phyloP scores from a whole-genome alignment of 768 basidiomycete species.

The Suillus variegatus region DNA sequence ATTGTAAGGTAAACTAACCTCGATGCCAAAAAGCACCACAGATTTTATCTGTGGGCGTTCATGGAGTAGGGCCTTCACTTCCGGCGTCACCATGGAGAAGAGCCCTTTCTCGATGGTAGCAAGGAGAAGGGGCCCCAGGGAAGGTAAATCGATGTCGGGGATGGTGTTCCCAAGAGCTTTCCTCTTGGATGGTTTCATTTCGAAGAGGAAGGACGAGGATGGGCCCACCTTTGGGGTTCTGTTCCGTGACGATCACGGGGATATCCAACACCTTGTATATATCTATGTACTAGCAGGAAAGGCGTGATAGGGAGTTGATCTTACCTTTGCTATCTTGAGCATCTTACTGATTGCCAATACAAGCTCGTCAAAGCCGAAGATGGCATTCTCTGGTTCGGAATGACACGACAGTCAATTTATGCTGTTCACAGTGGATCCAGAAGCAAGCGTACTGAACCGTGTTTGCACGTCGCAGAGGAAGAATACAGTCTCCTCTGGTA shows the following conservation, averaged over 20 bases:
- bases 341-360: slow-evolving; percentile 66
- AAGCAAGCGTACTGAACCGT: slow-evolving; percentile 57
- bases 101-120: slow-evolving; percentile 73
- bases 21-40: slow-evolving; percentile 84
- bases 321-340: slow-evolving; percentile 71
- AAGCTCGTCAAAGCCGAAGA: slow-evolving; percentile 73
- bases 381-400: slow-evolving; percentile 48
- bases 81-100: slow-evolving; percentile 84
- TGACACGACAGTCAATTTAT: not conserved
- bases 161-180: slow-evolving; percentile 71
- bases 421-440: not conserved
- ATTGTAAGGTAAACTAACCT: slow-evolving; percentile 48
- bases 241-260: slow-evolving; percentile 81
- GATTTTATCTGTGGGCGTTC: slow-evolving; percentile 50
- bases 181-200: slow-evolving; percentile 4
- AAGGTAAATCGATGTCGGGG: slow-evolving; percentile 55
- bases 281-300: not conserved
- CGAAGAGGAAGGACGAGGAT: not conserved
- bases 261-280: slow-evolving; percentile 55
- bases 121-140: slow-evolving; percentile 57
- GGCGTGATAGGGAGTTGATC: not conserved
- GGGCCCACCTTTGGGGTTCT: slow-evolving; percentile 73
- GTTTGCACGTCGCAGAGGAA: slow-evolving; percentile 86
- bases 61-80: slow-evolving; percentile 55
- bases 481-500: slow-evolving; percentile 52